Evolutionary conservation across 208 protist species (phyloP).

Genomic region (Phytomonas francai): DNA sequence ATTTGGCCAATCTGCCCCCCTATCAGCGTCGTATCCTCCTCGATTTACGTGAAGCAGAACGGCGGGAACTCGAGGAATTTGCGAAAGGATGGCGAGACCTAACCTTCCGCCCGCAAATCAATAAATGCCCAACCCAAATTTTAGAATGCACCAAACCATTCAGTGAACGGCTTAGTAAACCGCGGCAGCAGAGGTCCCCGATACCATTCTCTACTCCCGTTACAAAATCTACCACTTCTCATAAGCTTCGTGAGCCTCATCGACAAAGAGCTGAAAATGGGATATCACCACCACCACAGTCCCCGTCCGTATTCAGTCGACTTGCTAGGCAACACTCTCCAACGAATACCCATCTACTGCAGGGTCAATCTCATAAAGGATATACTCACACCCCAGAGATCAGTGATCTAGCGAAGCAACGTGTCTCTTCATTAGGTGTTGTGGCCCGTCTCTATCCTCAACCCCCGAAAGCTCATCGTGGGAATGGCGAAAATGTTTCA

Average conservation of each 20-base stretch:
- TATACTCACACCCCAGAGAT: neutral
- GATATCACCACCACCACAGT: neutral
- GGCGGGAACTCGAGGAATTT: conserved; percentile 42
- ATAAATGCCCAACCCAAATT: conserved; percentile 4
- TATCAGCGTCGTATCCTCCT: conserved; percentile 60
- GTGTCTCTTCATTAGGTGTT: neutral
- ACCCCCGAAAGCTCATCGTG: neutral
- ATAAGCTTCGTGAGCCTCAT: neutral
- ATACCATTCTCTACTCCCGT: neutral
- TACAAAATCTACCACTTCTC: neutral
- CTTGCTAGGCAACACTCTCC: neutral
- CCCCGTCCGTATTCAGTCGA: neutral
- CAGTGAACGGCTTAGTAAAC: neutral
- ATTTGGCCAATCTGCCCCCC: conserved; percentile 21
- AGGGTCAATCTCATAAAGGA: neutral
- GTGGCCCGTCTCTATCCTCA: neutral
- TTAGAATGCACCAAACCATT: neutral
- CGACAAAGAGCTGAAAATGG: neutral
- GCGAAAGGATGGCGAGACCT: conserved; percentile 36
- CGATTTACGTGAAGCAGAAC: conserved; percentile 42
- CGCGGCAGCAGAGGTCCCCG: neutral
- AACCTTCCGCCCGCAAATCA: conserved; percentile 39
- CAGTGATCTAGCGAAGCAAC: neutral
- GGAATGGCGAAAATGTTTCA: neutral
- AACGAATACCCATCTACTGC: neutral